phyloP scores from a whole-genome alignment of 768 basidiomycete species.

The Tephrocybe rancida region DNA sequence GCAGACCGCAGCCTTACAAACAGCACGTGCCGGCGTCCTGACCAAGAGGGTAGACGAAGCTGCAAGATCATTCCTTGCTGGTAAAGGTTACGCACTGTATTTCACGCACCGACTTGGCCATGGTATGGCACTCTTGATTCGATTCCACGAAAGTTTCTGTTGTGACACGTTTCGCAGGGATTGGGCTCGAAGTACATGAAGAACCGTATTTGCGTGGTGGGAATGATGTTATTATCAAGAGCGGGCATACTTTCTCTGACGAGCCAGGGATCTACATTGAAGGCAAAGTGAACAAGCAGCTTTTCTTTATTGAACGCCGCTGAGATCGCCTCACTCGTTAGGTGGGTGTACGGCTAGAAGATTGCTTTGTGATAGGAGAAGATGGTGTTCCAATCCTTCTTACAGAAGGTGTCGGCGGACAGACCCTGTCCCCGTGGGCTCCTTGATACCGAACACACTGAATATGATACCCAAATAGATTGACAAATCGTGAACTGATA shows the following conservation, averaged over 20 bases:
- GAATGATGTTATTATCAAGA: slow-evolving; percentile 54
- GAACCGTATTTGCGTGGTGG: slow-evolving; percentile 79
- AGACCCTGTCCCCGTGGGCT: slow-evolving; percentile 44
- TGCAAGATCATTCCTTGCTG: slow-evolving; percentile 55
- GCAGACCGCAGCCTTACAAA: slow-evolving; percentile 54
- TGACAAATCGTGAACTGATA: background rate
- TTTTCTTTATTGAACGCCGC: slow-evolving; percentile 1
- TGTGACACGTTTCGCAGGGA: slow-evolving; percentile 48
- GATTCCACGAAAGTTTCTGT: slow-evolving; percentile 10
- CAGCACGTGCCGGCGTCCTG: slow-evolving; percentile 48
- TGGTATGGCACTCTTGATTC: slow-evolving; percentile 41
- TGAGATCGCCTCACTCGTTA: slow-evolving; percentile 23
- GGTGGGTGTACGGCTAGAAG: slow-evolving; percentile 83
- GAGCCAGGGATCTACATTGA: slow-evolving; percentile 82
- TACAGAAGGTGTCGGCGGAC: slow-evolving; percentile 67
- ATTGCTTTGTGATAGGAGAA: slow-evolving; percentile 72
- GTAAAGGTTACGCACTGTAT: slow-evolving; percentile 48
- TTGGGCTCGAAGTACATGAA: slow-evolving; percentile 85
- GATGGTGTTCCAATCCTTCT: slow-evolving; percentile 58
- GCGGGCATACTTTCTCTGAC: slow-evolving; percentile 78
- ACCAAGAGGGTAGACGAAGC: slow-evolving; percentile 62
- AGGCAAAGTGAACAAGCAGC: slow-evolving; percentile 37
- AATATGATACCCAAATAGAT: background rate
- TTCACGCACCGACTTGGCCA: slow-evolving; percentile 87
- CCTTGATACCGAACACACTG: too few species aligned